Base-by-base conservation (phyloP, 139 green algal species). In the Pseudopediastrum boryanum region DNA sequence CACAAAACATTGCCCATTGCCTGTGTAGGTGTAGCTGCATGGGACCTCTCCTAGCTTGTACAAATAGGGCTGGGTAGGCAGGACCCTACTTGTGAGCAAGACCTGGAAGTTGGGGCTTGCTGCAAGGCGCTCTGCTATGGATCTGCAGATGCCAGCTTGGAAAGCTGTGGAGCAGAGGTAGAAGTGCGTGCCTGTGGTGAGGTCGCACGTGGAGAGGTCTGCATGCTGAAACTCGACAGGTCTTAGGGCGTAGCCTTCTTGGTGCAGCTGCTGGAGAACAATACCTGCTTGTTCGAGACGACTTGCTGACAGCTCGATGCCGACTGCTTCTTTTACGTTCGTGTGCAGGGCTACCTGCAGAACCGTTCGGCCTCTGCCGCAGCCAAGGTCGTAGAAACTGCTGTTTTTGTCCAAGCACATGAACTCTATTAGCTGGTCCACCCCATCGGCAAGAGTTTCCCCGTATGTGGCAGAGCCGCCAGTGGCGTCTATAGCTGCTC, bases 161-260 rank as follows among this genome's bases (percentile, higher is more conserved):
- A 89, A 89, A 7, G 81, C 85, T 25, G 85, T 89, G 29, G 81
- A 85, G 75, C 85, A 87, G 2, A 81, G 63, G 62, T 84, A 88
- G 35, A 84, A 88, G 50, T 80, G 79, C 3, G 54, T 73, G 62
- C 75, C 84, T 27, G 69, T 75, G 61, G 27, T 31, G 33, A 85
- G 70, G 43, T 67, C 63, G 54, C 43, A 75, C 16, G 50, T 85
- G 46, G 63, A 63, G 1, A 89, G 38, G 81, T 89, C 78, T n/a
- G 64, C 78, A 4, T 63, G 33, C 4, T 16, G 56, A n/a, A 89
- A 75, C 52, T 85, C 61, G 16, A 86, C 75, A 10, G 83, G 81
- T 21, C 33, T 48, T 31, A 84, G 74, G 16, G 39, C 35, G 1
- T 33, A 21, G 1, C 63, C 72, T 6, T 77, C 50, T 46, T 76